Percentiles rank a stretch among this genome's conserved stretches.
Evolutionary conservation across 2,329 filamentous ascomycete species (phyloP).

Genomic region (Exserohilum turcica): DNA sequence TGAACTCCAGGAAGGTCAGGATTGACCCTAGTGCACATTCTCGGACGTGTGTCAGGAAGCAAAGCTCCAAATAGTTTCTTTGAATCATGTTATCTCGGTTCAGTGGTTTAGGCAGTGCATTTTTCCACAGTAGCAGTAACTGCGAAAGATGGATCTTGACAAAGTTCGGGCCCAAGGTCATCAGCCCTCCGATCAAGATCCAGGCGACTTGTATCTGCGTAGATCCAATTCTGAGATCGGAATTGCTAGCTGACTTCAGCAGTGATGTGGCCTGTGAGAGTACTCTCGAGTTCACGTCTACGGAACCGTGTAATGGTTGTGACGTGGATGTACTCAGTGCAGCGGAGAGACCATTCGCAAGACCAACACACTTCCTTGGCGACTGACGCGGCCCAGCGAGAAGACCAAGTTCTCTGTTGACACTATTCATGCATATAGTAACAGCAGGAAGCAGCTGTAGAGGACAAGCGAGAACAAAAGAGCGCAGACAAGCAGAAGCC

Average conservation of each 20-base stretch:
- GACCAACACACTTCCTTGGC: conserved; percentile 82
- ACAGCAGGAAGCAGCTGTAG: conserved; percentile 89
- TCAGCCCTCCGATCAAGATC: conserved; percentile 94
- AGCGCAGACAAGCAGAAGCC: conserved; percentile 82
- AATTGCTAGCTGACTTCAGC: conserved; percentile 88
- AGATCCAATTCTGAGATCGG: conserved; percentile 85
- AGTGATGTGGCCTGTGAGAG: conserved; percentile 89
- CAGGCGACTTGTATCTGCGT: conserved; percentile 98
- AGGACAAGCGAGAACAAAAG: conserved; percentile 86
- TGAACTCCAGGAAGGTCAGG: conserved; percentile 89
- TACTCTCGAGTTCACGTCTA: conserved; percentile 92
- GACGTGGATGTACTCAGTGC: conserved; percentile 86
- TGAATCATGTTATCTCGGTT: conserved; percentile 87
- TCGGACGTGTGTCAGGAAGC: conserved; percentile 90
- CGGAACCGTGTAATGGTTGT: conserved; percentile 89
- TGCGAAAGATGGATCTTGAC: conserved; percentile 98
- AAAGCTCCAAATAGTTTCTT: conserved; percentile 83
- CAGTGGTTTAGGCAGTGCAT: conserved; percentile 91
- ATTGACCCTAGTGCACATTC: conserved; percentile 94
- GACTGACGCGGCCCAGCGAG: conserved; percentile 77
- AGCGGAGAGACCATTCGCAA: conserved; percentile 88
- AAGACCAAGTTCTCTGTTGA: conserved; percentile 82
- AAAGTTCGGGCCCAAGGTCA: conserved; percentile 96
- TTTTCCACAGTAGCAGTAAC: conserved; percentile 93
- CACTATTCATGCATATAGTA: conserved; percentile 94